Conservation (phyloP, 164 flowering plant genomes). For the Dillenia turbinata region DNA sequence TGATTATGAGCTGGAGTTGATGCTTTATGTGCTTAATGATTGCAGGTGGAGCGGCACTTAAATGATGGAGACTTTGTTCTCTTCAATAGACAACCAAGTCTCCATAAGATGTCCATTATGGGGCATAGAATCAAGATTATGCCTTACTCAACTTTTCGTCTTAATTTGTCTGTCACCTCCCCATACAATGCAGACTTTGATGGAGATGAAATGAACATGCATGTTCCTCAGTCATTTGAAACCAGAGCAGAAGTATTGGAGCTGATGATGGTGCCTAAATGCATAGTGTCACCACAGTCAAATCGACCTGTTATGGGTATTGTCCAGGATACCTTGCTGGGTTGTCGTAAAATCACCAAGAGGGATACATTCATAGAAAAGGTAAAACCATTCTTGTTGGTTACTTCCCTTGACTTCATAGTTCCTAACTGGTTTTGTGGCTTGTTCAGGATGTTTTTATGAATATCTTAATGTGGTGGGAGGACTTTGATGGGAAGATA, state of each 20-base stretch:
- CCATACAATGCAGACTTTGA: slow-evolving; percentile 99
- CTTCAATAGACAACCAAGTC: slow-evolving; percentile 96
- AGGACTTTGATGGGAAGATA: slow-evolving; percentile 97
- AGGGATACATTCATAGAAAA: slow-evolving; percentile 96
- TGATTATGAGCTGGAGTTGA: too few relatives aligned
- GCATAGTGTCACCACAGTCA: slow-evolving; percentile 96
- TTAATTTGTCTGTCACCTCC: slow-evolving; percentile 93
- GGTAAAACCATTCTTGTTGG: slow-evolving; percentile 27
- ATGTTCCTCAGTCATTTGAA: slow-evolving; percentile 99
- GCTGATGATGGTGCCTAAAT: slow-evolving; percentile 99
- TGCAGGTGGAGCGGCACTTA: slow-evolving; percentile 95
- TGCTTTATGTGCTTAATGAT: not conserved
- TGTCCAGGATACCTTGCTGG: slow-evolving; percentile 96
- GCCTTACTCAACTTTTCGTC: slow-evolving; percentile 96
- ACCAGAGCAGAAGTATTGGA: slow-evolving; percentile 98
- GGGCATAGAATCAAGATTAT: slow-evolving; percentile 98
- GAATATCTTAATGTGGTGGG: slow-evolving; percentile 99
- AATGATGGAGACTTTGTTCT: slow-evolving; percentile 96
- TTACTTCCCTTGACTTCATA: not conserved
- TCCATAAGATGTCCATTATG: slow-evolving; percentile 99
- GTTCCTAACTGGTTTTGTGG: not conserved
- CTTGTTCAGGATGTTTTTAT: slow-evolving; percentile 86
- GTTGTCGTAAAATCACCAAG: slow-evolving; percentile 94
- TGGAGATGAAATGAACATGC: slow-evolving; percentile 99
- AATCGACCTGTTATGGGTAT: slow-evolving; percentile 99